These are phyloP conservation scores for Neofusicoccum umdonicola DNA, from an alignment of 2,329 filamentous ascomycete genomes.

Conservation along the genomic window DNA sequence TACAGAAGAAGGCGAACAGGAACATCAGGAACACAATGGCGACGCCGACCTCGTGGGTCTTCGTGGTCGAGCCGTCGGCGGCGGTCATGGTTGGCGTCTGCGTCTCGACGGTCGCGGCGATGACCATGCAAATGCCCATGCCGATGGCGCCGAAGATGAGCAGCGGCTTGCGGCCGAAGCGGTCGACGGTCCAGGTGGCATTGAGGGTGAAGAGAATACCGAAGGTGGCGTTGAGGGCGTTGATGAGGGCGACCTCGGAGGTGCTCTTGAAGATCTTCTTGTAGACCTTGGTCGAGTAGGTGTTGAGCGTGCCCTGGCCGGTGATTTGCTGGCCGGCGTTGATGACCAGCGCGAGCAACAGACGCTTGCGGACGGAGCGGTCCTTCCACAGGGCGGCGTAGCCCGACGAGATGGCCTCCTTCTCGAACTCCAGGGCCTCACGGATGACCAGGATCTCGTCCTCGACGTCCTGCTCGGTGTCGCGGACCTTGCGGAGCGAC, in stretches of 20 bases:
- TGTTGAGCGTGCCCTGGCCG: conserved; percentile 70
- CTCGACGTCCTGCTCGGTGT: conserved; percentile 64
- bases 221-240: conserved; percentile 70
- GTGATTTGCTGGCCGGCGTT: conserved; percentile 72
- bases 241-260: conserved; percentile 65
- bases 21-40: conserved; percentile 68
- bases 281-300: conserved; percentile 72
- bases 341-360: conserved; percentile 63
- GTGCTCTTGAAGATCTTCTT: conserved; percentile 62
- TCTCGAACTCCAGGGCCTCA: conserved; percentile 69
- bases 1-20: conserved; percentile 62
- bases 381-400: conserved; percentile 70
- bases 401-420: conserved; percentile 62
- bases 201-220: conserved; percentile 72
- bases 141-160: conserved; percentile 67
- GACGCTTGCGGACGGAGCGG: conserved; percentile 64
- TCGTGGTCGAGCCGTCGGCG: conserved; percentile 45
- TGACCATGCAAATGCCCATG: conserved; percentile 69
- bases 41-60: conserved; percentile 61
- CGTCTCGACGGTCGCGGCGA: conserved; percentile 58
- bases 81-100: conserved; percentile 53
- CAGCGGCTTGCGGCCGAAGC: conserved; percentile 68
- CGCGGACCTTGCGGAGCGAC: conserved; percentile 60
- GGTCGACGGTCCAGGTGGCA: conserved; percentile 70
- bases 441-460: conserved; percentile 64